Percentiles rank a stretch among this genome's conserved stretches.
Evolutionary conservation across 805 yeast genomes (phyloP).

Genomic region (Candida arabinofermentans): DNA sequence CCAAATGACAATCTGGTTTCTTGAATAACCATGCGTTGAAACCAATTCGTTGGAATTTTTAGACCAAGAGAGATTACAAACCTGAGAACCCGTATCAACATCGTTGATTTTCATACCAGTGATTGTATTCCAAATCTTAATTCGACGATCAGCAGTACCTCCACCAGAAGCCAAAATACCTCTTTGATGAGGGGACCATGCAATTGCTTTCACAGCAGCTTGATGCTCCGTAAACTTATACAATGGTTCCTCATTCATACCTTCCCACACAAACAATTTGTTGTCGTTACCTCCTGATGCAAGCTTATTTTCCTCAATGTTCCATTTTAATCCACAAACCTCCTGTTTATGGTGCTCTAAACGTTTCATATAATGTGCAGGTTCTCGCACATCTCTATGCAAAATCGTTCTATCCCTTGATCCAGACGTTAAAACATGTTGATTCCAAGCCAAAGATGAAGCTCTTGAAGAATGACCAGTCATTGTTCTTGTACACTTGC

Average conservation of each 20-base stretch:
- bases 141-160: conserved; percentile 88
- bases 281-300: conserved; percentile 98
- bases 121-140: conserved; percentile 88
- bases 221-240: conserved; percentile 75
- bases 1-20: conserved; percentile 91
- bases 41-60: conserved; percentile 88
- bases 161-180: conserved; percentile 95
- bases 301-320: conserved; percentile 80
- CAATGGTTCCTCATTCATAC: conserved; percentile 61
- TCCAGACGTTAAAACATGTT: conserved; percentile 83
- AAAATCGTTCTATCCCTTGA: conserved; percentile 79
- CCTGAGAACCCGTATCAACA: conserved; percentile 94
- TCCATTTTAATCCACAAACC: conserved; percentile 96
- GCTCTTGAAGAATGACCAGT: conserved; percentile 86
- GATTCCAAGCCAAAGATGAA: conserved; percentile 90
- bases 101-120: conserved; percentile 72
- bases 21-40: conserved; percentile 90
- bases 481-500: conserved; percentile 84
- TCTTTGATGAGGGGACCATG: conserved; percentile 97
- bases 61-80: conserved; percentile 92
- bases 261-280: conserved; percentile 83
- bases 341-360: conserved; percentile 81
- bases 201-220: conserved; percentile 94
- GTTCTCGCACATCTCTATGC: conserved; percentile 87
- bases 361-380: conserved; percentile 72